Conservation (phyloP, 768 basidiomycete genomes). For the Gautieria morchelliformis region DNA sequence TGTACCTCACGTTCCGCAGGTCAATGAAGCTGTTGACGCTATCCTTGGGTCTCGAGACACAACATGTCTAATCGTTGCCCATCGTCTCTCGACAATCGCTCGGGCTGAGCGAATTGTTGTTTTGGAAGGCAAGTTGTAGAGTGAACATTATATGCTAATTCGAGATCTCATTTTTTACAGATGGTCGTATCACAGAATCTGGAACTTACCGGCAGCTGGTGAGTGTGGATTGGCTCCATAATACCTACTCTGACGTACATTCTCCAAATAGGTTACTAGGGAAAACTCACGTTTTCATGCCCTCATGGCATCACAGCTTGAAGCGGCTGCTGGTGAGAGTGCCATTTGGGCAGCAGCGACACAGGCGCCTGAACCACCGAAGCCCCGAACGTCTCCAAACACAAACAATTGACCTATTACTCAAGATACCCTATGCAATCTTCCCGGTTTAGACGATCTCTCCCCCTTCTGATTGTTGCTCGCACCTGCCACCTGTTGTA, state of each 20-base stretch:
- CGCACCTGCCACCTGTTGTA: not conserved
- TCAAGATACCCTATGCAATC: not conserved
- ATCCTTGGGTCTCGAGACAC: conserved; percentile 72
- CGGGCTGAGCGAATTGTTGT: conserved; percentile 86
- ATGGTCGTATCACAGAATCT: conserved; percentile 71
- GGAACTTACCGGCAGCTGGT: conserved; percentile 77
- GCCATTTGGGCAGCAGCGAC: conserved; percentile 1
- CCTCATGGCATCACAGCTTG: conserved; percentile 86
- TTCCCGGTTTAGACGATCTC: not conserved
- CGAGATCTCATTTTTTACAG: conserved; percentile 22
- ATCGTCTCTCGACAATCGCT: conserved; percentile 83
- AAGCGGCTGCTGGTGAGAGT: conserved; percentile 28
- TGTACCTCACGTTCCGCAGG: conserved; percentile 27
- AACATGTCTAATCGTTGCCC: conserved; percentile 84
- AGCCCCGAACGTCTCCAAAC: not conserved
- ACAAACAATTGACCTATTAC: not conserved
- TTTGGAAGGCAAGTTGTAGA: conserved; percentile 53
- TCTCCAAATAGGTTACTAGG: conserved; percentile 41
- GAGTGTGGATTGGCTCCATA: conserved; percentile 14
- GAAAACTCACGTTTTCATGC: conserved; percentile 71
- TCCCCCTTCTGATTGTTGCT: not conserved
- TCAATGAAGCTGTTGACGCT: conserved; percentile 86
- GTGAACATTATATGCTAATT: not conserved
- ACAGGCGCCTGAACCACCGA: not conserved
- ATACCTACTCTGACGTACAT: not conserved